Percentiles rank a stretch among this genome's conserved stretches.
phyloP scores from a whole-genome alignment of 805 yeast species.

The Yamadazyma paraphyllophila region DNA sequence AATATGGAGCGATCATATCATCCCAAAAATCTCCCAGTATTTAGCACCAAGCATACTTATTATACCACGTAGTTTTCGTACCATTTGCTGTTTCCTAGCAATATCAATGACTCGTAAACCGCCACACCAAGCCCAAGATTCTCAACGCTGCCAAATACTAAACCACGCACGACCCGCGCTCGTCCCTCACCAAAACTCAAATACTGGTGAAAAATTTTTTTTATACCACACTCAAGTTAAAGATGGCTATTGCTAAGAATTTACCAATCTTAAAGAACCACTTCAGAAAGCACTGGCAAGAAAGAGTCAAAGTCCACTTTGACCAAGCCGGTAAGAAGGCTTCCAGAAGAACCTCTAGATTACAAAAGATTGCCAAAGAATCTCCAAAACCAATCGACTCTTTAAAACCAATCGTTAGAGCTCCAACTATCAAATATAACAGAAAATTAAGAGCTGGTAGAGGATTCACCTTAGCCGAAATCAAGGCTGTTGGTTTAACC shows the following conservation, averaged over 20 bases:
- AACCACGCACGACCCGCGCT: not conserved
- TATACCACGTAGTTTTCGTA: too few relatives aligned
- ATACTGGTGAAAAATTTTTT: conserved; percentile 8
- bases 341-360: conserved; percentile 94
- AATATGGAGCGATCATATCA: not conserved
- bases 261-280: conserved; percentile 99
- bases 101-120: not conserved
- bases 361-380: conserved; percentile 85
- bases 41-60: not conserved
- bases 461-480: conserved; percentile 97
- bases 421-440: conserved; percentile 98
- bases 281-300: conserved; percentile 99
- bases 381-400: conserved; percentile 98
- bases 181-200: not conserved
- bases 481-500: conserved; percentile 95
- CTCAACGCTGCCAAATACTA: not conserved
- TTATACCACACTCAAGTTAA: conserved; percentile 4
- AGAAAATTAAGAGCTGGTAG: conserved; percentile 99
- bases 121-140: not conserved
- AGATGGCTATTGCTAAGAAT: conserved; percentile 94
- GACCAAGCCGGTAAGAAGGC: conserved; percentile 99
- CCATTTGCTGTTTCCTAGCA: not conserved
- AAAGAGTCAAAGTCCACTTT: conserved; percentile 98
- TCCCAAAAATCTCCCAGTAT: not conserved
- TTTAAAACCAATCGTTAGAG: conserved; percentile 97